Evolutionary conservation across 306 rosid genomes (phyloP).

Genomic region (Urtica urens): DNA sequence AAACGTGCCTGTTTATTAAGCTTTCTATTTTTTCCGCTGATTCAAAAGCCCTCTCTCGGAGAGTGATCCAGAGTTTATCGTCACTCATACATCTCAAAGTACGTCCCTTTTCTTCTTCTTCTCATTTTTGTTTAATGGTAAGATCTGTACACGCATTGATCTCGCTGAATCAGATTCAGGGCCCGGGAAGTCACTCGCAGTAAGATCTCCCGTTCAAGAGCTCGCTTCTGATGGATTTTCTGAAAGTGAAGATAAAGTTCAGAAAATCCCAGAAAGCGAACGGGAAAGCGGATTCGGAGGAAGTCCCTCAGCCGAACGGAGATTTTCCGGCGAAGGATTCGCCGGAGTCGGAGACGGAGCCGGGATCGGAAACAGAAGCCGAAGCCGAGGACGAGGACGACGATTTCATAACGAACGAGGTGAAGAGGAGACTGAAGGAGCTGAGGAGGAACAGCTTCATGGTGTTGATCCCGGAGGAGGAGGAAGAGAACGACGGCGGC

Average conservation of each 20-base stretch:
- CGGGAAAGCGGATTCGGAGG: constrained; percentile 27
- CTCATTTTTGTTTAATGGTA: constrained; percentile 9
- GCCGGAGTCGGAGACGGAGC: constrained; percentile 17
- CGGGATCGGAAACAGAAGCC: constrained; percentile 32
- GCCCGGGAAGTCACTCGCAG: neutral
- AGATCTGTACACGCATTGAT: constrained; percentile 5
- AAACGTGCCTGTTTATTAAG: neutral
- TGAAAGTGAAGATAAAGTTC: constrained; percentile 56
- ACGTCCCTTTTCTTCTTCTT: constrained; percentile 8
- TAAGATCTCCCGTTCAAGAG: neutral
- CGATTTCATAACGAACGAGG: constrained; percentile 80
- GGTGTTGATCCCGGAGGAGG: constrained; percentile 97
- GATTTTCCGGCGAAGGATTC: constrained; percentile 8
- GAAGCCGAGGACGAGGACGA: constrained; percentile 84
- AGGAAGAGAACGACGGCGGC: constrained; percentile 76
- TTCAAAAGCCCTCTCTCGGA: neutral
- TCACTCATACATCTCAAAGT: neutral
- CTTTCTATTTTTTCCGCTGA: constrained; percentile 1
- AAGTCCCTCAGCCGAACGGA: constrained; percentile 28
- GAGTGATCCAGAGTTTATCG: neutral
- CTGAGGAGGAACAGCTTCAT: constrained; percentile 86
- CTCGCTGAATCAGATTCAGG: neutral
- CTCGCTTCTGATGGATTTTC: constrained; percentile 44
- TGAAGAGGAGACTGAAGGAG: constrained; percentile 85
- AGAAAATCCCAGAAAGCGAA: constrained; percentile 49